Conservation (phyloP, 768 basidiomycete species). For the Boletus huronensis region DNA sequence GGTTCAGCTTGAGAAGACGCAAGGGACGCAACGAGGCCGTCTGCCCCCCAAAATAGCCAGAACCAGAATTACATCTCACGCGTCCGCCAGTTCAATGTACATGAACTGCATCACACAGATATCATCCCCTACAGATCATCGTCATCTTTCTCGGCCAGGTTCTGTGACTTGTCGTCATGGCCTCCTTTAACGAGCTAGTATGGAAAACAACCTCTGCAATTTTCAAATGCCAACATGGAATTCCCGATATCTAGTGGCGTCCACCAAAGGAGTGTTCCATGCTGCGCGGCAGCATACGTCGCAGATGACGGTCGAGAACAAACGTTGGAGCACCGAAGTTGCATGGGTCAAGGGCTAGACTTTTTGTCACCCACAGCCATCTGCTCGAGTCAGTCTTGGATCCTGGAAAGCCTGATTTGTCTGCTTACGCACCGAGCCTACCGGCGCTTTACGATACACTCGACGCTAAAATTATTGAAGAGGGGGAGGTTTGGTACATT, state of each 20-base stretch:
- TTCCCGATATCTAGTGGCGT: constrained; percentile 28
- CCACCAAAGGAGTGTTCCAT: constrained; percentile 18
- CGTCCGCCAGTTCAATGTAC: constrained; percentile 11
- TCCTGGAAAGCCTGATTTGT: constrained; percentile 17
- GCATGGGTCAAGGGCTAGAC: constrained; percentile 29
- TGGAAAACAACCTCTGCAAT: constrained; percentile 8
- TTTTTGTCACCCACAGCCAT: constrained; percentile 13
- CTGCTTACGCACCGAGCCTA: constrained; percentile 9
- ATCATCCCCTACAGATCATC: not conserved
- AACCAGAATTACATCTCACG: constrained; percentile 20
- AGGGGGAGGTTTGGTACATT: constrained; percentile 11
- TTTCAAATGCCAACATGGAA: constrained; percentile 23
- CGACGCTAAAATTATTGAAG: constrained; percentile 9
- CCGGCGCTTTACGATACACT: constrained; percentile 21
- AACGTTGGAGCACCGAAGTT: constrained; percentile 9
- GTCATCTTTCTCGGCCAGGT: constrained; percentile 9
- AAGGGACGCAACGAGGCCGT: constrained; percentile 24
- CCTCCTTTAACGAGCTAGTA: constrained; percentile 1
- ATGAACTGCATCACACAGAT: constrained; percentile 15
- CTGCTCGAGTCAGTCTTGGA: constrained; percentile 10
- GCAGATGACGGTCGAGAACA: constrained; percentile 1
- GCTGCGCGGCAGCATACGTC: constrained; percentile 17
- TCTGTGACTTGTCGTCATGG: constrained; percentile 28
- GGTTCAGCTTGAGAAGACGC: constrained; percentile 14
- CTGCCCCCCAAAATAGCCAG: constrained; percentile 22